A percentile compares a stretch with the other conserved stretches of the same genome.
Conservation (phyloP, 139 green algal species). For the Chlamydomonas sp. region DNA sequence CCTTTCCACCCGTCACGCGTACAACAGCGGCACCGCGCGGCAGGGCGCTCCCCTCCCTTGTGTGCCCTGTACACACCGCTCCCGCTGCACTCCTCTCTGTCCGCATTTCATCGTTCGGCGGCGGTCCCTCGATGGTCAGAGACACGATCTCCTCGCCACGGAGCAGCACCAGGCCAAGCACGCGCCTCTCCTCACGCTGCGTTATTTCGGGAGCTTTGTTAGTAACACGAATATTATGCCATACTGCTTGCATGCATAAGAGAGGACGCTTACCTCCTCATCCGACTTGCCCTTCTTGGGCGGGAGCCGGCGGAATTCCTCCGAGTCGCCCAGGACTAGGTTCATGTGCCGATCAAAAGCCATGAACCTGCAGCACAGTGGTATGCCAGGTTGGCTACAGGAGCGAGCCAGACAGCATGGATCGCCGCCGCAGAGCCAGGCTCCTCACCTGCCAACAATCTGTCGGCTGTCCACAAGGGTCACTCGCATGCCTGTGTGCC, state of each 20-base stretch:
- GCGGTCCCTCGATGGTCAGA: slow-evolving; percentile 95
- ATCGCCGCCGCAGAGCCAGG: background rate
- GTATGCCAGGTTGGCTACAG: background rate
- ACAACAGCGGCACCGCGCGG: too few relatives aligned
- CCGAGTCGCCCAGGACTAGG: slow-evolving; percentile 95
- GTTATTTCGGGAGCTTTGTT: background rate
- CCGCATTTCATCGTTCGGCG: slow-evolving; percentile 80
- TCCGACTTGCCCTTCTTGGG: slow-evolving; percentile 91
- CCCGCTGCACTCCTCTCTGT: slow-evolving; percentile 61
- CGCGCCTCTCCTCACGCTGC: slow-evolving; percentile 90
- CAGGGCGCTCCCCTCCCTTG: background rate
- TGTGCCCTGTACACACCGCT: slow-evolving; percentile 40
- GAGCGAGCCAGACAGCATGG: background rate
- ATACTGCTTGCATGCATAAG: too few relatives aligned
- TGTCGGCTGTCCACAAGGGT: slow-evolving; percentile 89
- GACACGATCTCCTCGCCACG: slow-evolving; percentile 96
- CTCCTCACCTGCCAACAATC: slow-evolving; percentile 89
- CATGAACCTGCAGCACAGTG: slow-evolving; percentile 88
- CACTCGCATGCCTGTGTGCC: slow-evolving; percentile 85
- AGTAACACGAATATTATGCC: too few relatives aligned
- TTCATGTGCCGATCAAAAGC: slow-evolving; percentile 99
- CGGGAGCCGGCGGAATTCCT: slow-evolving; percentile 95
- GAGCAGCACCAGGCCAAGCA: slow-evolving; percentile 96
- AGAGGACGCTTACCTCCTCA: slow-evolving; percentile 72
- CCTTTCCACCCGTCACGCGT: background rate